These are phyloP conservation scores for Akanthomyces uredinophilus DNA, from an alignment of 2,329 filamentous ascomycete species.

Conservation along the genomic window DNA sequence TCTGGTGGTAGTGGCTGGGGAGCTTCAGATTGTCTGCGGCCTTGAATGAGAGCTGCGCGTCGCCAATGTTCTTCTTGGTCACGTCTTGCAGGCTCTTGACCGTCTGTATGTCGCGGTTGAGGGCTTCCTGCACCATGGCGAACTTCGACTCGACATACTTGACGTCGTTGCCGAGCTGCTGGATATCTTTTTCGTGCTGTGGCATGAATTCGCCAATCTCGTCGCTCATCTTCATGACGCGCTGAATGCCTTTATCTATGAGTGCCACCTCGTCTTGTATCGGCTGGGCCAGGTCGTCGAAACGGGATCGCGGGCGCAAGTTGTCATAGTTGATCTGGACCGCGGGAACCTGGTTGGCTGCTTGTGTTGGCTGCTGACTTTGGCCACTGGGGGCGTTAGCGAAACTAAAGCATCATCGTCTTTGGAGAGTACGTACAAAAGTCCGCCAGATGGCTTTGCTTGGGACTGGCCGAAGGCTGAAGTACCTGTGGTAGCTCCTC, in stretches of 20 bases:
- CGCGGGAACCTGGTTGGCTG: conserved; percentile 54
- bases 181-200: conserved; percentile 45
- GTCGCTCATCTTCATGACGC: conserved; percentile 71
- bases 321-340: conserved; percentile 75
- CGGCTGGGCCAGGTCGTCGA: conserved; percentile 80
- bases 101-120: conserved; percentile 54
- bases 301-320: conserved; percentile 81
- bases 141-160: conserved; percentile 47
- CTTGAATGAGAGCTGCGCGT: conserved; percentile 67
- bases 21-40: conserved; percentile 71
- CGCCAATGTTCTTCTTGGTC: conserved; percentile 58
- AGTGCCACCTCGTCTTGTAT: conserved; percentile 72
- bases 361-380: conserved; percentile 6
- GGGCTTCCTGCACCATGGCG: conserved; percentile 38
- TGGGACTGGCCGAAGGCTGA: conserved; percentile 33
- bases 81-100: conserved; percentile 58
- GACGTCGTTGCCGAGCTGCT: conserved; percentile 42
- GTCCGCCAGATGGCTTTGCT: conserved; percentile 26
- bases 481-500: conserved; percentile 13
- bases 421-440: conserved; percentile 27
- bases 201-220: conserved; percentile 67
- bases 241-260: conserved; percentile 75
- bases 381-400: conserved; percentile 1
- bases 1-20: conserved; percentile 52
- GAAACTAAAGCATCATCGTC: not conserved